Conservation (phyloP, 345 rosid species). For the Abelmoschus esculentus region DNA sequence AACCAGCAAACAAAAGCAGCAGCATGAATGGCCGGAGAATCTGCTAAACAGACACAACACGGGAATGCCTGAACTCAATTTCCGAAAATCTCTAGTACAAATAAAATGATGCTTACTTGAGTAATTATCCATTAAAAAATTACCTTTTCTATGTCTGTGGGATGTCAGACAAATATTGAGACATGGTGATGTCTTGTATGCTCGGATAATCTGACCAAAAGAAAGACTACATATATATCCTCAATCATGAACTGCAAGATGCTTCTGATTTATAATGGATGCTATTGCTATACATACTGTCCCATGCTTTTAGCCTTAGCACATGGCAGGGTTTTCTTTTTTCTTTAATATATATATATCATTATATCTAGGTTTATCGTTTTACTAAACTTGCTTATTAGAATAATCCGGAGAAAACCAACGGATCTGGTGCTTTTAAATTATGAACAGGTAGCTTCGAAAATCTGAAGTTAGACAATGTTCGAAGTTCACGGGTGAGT, state of each 20-base stretch:
- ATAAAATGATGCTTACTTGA: background rate
- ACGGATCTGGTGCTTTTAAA: too few species aligned
- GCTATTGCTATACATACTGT: background rate
- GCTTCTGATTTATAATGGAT: background rate
- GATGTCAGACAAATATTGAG: background rate
- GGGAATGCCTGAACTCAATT: background rate
- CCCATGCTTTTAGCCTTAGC: background rate
- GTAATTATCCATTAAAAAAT: too few species aligned
- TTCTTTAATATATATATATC: too few species aligned
- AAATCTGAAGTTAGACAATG: too few species aligned
- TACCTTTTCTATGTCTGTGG: slow-evolving; percentile 3
- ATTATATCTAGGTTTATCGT: too few species aligned
- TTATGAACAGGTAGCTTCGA: too few species aligned
- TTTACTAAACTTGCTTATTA: too few species aligned
- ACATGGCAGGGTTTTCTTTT: background rate
- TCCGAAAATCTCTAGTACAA: background rate
- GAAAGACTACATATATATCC: background rate
- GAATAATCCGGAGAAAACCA: too few species aligned
- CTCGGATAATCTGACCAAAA: background rate
- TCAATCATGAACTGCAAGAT: background rate
- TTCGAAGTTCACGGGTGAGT: too few species aligned
- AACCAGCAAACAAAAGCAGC: background rate
- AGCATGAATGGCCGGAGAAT: background rate
- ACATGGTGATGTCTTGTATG: background rate
- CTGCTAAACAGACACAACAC: background rate